Evolutionary conservation across 306 rosid genomes (phyloP).

Genomic region (Myrica gale): DNA sequence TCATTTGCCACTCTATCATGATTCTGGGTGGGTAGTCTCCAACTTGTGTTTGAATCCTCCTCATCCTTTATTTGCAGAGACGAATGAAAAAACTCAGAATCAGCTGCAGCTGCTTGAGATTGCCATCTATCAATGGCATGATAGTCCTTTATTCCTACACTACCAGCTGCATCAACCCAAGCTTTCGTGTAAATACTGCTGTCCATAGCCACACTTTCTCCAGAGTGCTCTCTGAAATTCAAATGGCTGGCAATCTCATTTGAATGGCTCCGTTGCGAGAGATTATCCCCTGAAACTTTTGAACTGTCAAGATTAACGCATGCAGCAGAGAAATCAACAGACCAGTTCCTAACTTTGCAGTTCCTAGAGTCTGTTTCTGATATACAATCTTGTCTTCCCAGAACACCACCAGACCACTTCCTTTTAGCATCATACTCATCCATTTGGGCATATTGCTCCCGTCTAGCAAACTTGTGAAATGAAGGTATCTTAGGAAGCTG

Average conservation of each 20-base stretch:
- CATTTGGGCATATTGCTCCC: slow-evolving; percentile 67
- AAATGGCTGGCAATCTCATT: slow-evolving; percentile 79
- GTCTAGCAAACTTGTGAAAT: slow-evolving; percentile 89
- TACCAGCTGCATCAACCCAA: slow-evolving; percentile 93
- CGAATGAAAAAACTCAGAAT: slow-evolving; percentile 56
- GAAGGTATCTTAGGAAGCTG: slow-evolving; percentile 99
- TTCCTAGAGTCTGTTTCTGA: slow-evolving; percentile 97
- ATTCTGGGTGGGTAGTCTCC: slow-evolving; percentile 67
- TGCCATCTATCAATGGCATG: slow-evolving; percentile 99
- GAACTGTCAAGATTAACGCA: slow-evolving; percentile 82
- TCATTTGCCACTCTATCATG: slow-evolving; percentile 74
- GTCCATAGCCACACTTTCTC: slow-evolving; percentile 92
- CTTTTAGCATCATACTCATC: slow-evolving; percentile 75
- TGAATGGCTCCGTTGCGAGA: slow-evolving; percentile 89
- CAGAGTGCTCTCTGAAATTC: slow-evolving; percentile 91
- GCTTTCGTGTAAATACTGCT: slow-evolving; percentile 91
- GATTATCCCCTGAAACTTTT: slow-evolving; percentile 73
- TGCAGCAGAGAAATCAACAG: slow-evolving; percentile 91
- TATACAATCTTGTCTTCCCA: slow-evolving; percentile 90
- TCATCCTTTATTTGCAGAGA: slow-evolving; percentile 62
- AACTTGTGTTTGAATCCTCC: slow-evolving; percentile 85
- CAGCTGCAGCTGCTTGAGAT: slow-evolving; percentile 95
- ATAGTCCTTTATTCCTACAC: slow-evolving; percentile 76
- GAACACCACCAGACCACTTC: slow-evolving; percentile 80
- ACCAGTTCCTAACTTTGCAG: slow-evolving; percentile 97